Evolutionary conservation across 2,329 filamentous ascomycete species (phyloP).

Genomic region (Paecilomyces fulvus): DNA sequence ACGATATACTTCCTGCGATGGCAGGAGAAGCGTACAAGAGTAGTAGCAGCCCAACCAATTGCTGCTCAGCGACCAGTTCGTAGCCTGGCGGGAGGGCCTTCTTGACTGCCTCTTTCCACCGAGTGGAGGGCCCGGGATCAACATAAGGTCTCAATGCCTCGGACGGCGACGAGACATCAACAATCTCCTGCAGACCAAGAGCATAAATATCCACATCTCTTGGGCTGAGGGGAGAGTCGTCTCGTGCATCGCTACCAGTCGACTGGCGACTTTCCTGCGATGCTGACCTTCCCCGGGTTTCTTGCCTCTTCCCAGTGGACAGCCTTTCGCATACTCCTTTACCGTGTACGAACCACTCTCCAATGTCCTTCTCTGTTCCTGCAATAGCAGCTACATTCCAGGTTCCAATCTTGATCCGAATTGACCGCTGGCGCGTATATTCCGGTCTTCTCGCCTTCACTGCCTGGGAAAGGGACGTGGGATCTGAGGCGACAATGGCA

Average conservation of each 20-base stretch:
- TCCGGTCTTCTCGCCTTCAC: constrained; percentile 67
- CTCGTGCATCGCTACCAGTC: constrained; percentile 8
- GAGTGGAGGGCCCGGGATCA: constrained; percentile 61
- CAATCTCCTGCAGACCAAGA: constrained; percentile 83
- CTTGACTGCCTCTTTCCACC: constrained; percentile 72
- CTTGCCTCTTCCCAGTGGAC: constrained; percentile 45
- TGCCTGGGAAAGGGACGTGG: constrained; percentile 44
- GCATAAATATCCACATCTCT: constrained; percentile 82
- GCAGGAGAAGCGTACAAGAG: constrained; percentile 77
- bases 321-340: constrained; percentile 60
- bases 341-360: constrained; percentile 76
- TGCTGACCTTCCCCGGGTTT: not conserved
- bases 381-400: constrained; percentile 90
- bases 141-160: constrained; percentile 71
- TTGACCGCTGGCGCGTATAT: constrained; percentile 64
- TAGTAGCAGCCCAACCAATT: constrained; percentile 76
- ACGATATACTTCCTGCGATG: constrained; percentile 64
- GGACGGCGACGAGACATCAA: constrained; percentile 70
- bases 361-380: constrained; percentile 79
- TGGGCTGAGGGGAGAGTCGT: constrained; percentile 34
- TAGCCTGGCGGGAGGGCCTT: constrained; percentile 70
- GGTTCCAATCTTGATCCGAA: constrained; percentile 81
- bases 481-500: constrained; percentile 15
- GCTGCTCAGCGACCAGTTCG: constrained; percentile 66
- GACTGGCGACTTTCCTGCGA: not conserved